Base-by-base conservation (phyloP, 257 asterid genomes). In the Lycium barbarum region DNA sequence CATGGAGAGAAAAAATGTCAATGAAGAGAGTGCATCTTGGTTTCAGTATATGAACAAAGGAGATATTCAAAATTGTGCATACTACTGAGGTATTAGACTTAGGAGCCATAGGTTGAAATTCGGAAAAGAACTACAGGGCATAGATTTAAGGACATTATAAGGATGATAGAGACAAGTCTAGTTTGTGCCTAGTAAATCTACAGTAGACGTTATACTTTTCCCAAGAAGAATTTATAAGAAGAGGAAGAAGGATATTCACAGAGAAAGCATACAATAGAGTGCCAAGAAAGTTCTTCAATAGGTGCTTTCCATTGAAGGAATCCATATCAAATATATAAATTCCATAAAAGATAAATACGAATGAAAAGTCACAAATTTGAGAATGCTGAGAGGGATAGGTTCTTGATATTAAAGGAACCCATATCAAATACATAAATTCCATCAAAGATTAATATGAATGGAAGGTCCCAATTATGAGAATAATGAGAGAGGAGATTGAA, bases 111-210 rank as follows among this genome's bases (percentile, higher is more conserved):
- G 76, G 18, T 15, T 68, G 78, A 68, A 68, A 68, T 68, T 40
- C 15, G 53, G 53, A 53, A 68, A 38, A 68, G 78, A 68, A 68
- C 78, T 68, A 68, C 4, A 14, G 62, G 62, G 20, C 62, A 68
- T 68, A 38, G 51, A 68, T 62, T 62, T 62, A 62, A 38, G 38
- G 38, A 22, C 38, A 62, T 62, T 62, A 62, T 9, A 68, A 38
- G 78, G 78, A 20, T 38, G 78, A 68, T 68, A 38, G 78, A 68
- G 78, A 68, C 53, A 38, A 68, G 53, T 68, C 53, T 15, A 13
- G 49, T 53, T 68, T 17, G 17, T 68, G 78, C 78, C 78, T 68
- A 38, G 78, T 38, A 17, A 57, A 57, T 14, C 33, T 38, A 68
- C 26, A 68, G 13, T 43, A 15, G 78, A 68, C 53, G 9, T 68